Evolutionary conservation across 2,329 filamentous ascomycete species (phyloP).

Genomic region (Penicillium sp.): DNA sequence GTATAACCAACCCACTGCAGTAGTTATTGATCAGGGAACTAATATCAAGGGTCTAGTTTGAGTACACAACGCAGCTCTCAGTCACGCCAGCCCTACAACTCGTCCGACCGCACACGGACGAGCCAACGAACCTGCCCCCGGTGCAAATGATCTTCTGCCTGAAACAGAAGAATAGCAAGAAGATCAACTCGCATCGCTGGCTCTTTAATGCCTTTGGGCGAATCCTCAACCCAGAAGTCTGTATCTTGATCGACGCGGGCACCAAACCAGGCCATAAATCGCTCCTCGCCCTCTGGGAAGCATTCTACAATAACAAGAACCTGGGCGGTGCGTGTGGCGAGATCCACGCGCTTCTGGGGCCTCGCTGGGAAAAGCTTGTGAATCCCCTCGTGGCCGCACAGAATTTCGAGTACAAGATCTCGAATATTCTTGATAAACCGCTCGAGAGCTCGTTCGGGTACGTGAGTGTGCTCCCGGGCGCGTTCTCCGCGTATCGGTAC

Average conservation of each 20-base stretch:
- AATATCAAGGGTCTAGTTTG: conserved; percentile 64
- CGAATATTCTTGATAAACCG: conserved; percentile 98
- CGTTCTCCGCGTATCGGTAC: conserved; percentile 98
- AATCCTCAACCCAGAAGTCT: conserved; percentile 95
- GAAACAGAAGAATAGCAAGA: conserved; percentile 99
- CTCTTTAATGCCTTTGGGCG: conserved; percentile 97
- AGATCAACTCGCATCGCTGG: conserved; percentile 99
- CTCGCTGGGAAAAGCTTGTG: conserved; percentile 85
- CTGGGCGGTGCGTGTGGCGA: conserved; percentile 98
- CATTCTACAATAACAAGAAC: conserved; percentile 99
- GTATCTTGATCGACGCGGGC: conserved; percentile 93
- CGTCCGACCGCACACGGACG: conserved; percentile 86
- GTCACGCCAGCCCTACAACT: conserved; percentile 97
- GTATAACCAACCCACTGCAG: conserved; percentile 20
- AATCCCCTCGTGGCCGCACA: conserved; percentile 95
- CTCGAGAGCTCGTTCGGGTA: conserved; percentile 97
- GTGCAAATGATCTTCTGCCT: conserved; percentile 99
- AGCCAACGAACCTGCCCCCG: conserved; percentile 82
- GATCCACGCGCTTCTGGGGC: conserved; percentile 96
- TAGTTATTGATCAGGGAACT: not conserved
- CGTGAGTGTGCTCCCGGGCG: conserved; percentile 97
- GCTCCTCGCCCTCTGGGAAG: conserved; percentile 94
- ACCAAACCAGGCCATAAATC: conserved; percentile 95
- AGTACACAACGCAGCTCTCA: conserved; percentile 97
- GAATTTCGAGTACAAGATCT: conserved; percentile 99